phyloP scores from a whole-genome alignment of 1,284 basidiomycete genomes.

The Trichosporon sp. region DNA sequence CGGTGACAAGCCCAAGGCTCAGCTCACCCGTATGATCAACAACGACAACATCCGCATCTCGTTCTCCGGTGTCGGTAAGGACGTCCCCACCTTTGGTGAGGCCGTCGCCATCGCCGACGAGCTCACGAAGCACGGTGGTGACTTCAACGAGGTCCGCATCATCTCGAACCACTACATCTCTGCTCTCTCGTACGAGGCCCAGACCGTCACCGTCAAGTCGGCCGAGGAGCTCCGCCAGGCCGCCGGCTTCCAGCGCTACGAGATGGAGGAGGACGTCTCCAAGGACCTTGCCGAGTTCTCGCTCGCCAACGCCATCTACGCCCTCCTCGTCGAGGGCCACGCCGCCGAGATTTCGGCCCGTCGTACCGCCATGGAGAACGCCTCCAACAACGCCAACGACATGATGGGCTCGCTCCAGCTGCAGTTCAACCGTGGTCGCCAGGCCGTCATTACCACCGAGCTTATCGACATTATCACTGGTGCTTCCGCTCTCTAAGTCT shows the following conservation, averaged over 20 bases:
- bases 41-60: conserved; percentile 75
- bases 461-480: conserved; percentile 40
- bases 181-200: conserved; percentile 87
- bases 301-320: conserved; percentile 93
- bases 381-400: conserved; percentile 93
- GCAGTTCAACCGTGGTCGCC: conserved; percentile 98
- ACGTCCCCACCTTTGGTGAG: conserved; percentile 96
- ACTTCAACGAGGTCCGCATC: conserved; percentile 84
- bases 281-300: conserved; percentile 95
- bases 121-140: conserved; percentile 79
- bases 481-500: conserved; percentile 37
- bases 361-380: conserved; percentile 99
- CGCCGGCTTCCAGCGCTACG: conserved; percentile 85
- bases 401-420: conserved; percentile 86
- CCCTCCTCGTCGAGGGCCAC: conserved; percentile 91
- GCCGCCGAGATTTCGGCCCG: conserved; percentile 78
- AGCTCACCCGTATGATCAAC: conserved; percentile 70
- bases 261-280: conserved; percentile 93
- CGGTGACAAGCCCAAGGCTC: conserved; percentile 96
- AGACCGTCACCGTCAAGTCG: conserved; percentile 74
- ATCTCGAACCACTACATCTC: conserved; percentile 96
- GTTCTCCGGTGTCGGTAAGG: conserved; percentile 97
- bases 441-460: conserved; percentile 75
- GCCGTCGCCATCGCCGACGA: conserved; percentile 92
- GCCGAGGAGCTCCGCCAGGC: conserved; percentile 77